phyloP scores from a whole-genome alignment of 2,329 filamentous ascomycete species.

The Verticillium isaacii region DNA sequence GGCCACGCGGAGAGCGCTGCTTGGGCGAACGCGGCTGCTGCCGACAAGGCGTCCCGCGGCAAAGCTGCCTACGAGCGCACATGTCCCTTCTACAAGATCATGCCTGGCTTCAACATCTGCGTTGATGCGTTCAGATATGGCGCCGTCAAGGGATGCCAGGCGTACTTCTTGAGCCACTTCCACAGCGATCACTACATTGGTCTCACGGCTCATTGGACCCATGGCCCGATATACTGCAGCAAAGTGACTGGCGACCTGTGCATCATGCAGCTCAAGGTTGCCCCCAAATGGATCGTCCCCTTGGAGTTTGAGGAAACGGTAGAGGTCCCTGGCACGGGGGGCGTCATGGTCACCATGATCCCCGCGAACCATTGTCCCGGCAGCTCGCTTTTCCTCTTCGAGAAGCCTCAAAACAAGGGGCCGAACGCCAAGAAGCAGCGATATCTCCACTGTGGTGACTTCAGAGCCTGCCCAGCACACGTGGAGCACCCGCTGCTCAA shows the following conservation, averaged over 20 bases:
- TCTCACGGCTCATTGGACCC: slow-evolving; percentile 79
- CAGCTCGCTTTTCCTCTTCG: slow-evolving; percentile 88
- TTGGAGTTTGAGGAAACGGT: slow-evolving; percentile 78
- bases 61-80: slow-evolving; percentile 84
- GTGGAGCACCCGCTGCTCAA: slow-evolving; percentile 75
- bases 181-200: slow-evolving; percentile 98
- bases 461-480: slow-evolving; percentile 83
- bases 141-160: slow-evolving; percentile 83
- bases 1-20: slow-evolving; percentile 84
- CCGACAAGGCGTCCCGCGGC: slow-evolving; percentile 72
- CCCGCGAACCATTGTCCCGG: slow-evolving; percentile 95
- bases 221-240: slow-evolving; percentile 96
- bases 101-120: slow-evolving; percentile 86
- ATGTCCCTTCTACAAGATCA: slow-evolving; percentile 97
- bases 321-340: slow-evolving; percentile 76
- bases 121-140: slow-evolving; percentile 97
- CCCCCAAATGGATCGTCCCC: slow-evolving; percentile 78
- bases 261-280: slow-evolving; percentile 77
- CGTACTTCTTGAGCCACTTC: slow-evolving; percentile 96
- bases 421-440: slow-evolving; percentile 61
- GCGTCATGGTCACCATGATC: slow-evolving; percentile 89
- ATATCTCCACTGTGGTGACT: slow-evolving; percentile 93
- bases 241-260: slow-evolving; percentile 88
- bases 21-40: slow-evolving; percentile 81
- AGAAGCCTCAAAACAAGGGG: slow-evolving; percentile 65